phyloP scores from a whole-genome alignment of 75 land plant species.

The Isoetes taiwanensis region DNA sequence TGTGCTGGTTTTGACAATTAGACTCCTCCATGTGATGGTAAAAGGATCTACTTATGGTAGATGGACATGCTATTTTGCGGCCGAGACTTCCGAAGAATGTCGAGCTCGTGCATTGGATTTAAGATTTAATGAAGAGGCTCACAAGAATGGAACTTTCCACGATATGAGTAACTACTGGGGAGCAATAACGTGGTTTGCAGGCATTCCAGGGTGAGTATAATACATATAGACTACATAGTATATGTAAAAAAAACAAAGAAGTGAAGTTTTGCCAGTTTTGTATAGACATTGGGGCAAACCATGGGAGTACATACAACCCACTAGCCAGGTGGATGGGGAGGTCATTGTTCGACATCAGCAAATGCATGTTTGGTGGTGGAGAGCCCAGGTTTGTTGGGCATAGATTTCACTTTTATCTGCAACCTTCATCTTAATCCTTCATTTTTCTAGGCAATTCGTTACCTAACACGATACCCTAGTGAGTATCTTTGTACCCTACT shows the following conservation, averaged over 20 bases:
- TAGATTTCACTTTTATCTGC: conserved; percentile 3
- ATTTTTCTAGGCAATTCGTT: conserved; percentile 29
- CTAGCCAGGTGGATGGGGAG: conserved; percentile 58
- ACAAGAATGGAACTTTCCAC: conserved; percentile 50
- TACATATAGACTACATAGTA: too few species aligned
- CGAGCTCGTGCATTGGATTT: conserved; percentile 45
- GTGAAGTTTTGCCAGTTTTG: too few species aligned
- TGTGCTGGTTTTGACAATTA: not conserved
- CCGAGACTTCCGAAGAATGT: conserved; percentile 69
- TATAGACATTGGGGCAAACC: conserved; percentile 78
- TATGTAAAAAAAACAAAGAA: too few species aligned
- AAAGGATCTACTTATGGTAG: conserved; percentile 41
- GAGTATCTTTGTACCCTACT: conserved; percentile 53
- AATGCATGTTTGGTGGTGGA: conserved; percentile 76
- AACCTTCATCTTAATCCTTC: not conserved
- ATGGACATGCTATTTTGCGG: conserved; percentile 82
- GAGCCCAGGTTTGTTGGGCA: conserved; percentile 78
- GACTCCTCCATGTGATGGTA: not conserved
- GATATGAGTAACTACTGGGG: too few species aligned
- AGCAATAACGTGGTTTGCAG: too few species aligned
- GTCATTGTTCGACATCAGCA: conserved; percentile 45
- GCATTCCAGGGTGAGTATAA: too few species aligned
- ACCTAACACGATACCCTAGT: conserved; percentile 66
- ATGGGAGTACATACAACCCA: conserved; percentile 73
- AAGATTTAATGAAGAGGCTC: conserved; percentile 32